phyloP scores from a whole-genome alignment of 768 basidiomycete genomes.

The Trichaptum fuscoviolaceum region DNA sequence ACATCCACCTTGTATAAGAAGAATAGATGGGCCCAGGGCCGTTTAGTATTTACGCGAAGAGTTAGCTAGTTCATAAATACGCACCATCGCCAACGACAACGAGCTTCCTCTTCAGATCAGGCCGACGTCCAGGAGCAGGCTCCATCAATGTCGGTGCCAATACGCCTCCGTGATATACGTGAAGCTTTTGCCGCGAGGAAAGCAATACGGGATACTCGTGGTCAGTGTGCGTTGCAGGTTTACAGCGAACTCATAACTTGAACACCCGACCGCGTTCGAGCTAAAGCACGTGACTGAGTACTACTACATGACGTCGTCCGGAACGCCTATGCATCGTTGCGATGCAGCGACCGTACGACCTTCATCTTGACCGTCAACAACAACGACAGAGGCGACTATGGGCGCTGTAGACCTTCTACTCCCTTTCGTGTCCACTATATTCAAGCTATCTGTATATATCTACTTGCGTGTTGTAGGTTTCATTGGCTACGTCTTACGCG shows the following conservation, averaged over 20 bases:
- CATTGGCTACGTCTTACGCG: conserved; percentile 4
- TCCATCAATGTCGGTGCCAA: not conserved
- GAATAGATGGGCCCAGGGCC: not conserved
- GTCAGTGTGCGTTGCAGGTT: too few relatives aligned
- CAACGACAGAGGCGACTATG: not conserved
- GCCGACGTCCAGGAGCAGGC: conserved; percentile 38
- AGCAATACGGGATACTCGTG: too few relatives aligned
- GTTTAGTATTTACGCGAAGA: not conserved
- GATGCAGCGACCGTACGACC: not conserved
- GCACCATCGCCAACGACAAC: conserved; percentile 87
- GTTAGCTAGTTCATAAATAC: conserved; percentile 27
- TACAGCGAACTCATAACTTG: too few relatives aligned
- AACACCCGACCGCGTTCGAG: not conserved
- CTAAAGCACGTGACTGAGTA: not conserved
- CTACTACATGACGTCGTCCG: not conserved
- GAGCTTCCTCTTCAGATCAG: conserved; percentile 81
- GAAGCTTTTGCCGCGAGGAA: not conserved
- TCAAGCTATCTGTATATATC: conserved; percentile 40
- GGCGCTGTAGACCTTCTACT: conserved; percentile 12
- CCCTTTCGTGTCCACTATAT: conserved; percentile 27
- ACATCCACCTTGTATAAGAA: conserved; percentile 57
- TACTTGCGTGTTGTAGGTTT: conserved; percentile 46
- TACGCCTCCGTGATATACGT: not conserved
- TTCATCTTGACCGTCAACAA: not conserved
- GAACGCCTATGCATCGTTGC: not conserved